Conservation (phyloP, 2,329 filamentous ascomycete species). For the Botrytis galanthina region DNA sequence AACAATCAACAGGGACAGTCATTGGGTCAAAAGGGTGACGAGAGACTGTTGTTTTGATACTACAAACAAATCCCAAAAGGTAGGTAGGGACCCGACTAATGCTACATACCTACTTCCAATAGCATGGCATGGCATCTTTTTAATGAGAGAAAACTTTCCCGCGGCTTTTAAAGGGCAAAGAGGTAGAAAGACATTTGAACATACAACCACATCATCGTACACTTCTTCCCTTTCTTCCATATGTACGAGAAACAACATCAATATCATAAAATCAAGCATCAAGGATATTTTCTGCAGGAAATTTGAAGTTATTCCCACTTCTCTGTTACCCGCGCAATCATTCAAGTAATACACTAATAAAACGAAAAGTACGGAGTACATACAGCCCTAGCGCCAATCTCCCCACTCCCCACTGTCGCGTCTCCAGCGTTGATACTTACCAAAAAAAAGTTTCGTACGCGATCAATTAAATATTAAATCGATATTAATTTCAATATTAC, state of each 20-base stretch:
- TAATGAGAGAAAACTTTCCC: neutral
- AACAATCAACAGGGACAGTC: neutral
- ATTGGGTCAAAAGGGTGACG: neutral
- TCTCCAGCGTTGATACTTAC: slow-evolving; percentile 6
- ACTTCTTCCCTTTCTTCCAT: neutral
- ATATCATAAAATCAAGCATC: neutral
- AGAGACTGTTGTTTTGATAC: neutral
- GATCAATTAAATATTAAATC: neutral
- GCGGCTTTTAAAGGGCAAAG: neutral
- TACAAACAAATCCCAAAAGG: neutral
- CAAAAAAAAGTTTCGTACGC: slow-evolving; percentile 9
- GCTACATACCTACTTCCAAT: neutral
- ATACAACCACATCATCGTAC: neutral
- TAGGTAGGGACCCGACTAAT: neutral
- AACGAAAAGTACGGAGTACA: neutral
- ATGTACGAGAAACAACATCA: neutral
- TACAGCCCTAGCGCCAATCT: neutral
- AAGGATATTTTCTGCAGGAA: neutral
- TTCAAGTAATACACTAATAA: neutral
- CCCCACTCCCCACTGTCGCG: slow-evolving; percentile 14
- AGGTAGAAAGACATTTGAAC: neutral
- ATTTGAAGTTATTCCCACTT: neutral
- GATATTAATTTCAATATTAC: neutral
- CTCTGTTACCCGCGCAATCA: neutral
- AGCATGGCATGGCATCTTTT: neutral